phyloP scores from a whole-genome alignment of 257 asterid species.

The Plantago ovata region DNA sequence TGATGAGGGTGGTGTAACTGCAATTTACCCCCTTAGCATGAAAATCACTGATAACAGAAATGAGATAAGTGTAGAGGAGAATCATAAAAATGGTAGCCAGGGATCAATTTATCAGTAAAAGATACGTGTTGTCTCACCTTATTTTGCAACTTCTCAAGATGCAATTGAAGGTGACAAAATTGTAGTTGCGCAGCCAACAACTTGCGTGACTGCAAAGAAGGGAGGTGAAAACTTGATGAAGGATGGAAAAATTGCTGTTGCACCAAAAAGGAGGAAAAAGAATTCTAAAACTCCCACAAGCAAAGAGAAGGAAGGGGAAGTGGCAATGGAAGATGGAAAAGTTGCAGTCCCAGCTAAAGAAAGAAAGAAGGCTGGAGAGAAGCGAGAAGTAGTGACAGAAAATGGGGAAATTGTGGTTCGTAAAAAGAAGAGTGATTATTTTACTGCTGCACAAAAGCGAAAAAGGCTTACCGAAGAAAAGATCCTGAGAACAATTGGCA shows the following conservation, averaged over 20 bases:
- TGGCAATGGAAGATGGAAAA: too few relatives aligned
- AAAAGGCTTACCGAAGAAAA: conserved; percentile 67
- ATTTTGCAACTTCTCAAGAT: conserved; percentile 28
- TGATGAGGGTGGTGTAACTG: neutral
- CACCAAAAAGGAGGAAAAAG: conserved; percentile 17
- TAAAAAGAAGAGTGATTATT: conserved; percentile 16
- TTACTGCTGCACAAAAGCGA: conserved; percentile 51
- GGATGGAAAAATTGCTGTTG: conserved; percentile 13
- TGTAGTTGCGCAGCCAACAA: neutral
- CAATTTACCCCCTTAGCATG: neutral
- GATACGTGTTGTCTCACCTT: conserved; percentile 47
- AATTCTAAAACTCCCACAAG: too few relatives aligned
- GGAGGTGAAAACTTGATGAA: conserved; percentile 8
- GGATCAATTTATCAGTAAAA: conserved; percentile 10
- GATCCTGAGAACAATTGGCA: conserved; percentile 57
- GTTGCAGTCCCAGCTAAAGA: too few relatives aligned
- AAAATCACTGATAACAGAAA: conserved; percentile 8
- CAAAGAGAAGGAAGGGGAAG: too few relatives aligned
- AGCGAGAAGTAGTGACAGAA: conserved; percentile 22
- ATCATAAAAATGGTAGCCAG: conserved; percentile 12
- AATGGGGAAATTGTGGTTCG: too few relatives aligned
- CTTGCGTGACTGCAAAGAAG: too few relatives aligned
- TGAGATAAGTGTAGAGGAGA: conserved; percentile 2
- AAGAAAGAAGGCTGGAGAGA: conserved; percentile 18
- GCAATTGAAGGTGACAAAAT: conserved; percentile 5